Percentiles rank a stretch among this genome's conserved stretches.
Evolutionary conservation across 106 monocot genomes (phyloP).

Genomic region (Acanthochlamys bracteata): DNA sequence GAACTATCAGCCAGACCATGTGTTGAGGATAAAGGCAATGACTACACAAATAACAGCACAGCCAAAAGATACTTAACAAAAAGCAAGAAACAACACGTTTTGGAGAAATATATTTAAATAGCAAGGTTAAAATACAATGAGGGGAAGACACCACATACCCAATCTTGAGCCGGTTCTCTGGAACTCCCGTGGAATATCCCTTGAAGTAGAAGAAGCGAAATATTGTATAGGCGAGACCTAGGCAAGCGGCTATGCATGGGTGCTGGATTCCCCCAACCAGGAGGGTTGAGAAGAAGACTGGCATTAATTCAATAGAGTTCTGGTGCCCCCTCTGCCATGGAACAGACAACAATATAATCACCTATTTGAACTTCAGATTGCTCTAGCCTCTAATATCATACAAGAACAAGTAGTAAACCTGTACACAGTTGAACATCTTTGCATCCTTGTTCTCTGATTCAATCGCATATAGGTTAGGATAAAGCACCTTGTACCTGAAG

Average conservation of each 20-base stretch:
- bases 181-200: slow-evolving; percentile 78
- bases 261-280: slow-evolving; percentile 69
- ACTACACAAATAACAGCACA: too few species aligned
- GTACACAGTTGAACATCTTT: slow-evolving; percentile 89
- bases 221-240: slow-evolving; percentile 53
- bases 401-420: slow-evolving; percentile 24
- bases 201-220: slow-evolving; percentile 88
- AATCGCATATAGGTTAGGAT: slow-evolving; percentile 63
- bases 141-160: slow-evolving; percentile 26
- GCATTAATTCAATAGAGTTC: slow-evolving; percentile 89
- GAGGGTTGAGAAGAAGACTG: slow-evolving; percentile 61
- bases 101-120: background rate
- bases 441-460: slow-evolving; percentile 95
- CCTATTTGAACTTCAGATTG: background rate
- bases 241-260: slow-evolving; percentile 36
- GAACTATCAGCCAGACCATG: too few species aligned
- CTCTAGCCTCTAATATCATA: background rate
- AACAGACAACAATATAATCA: background rate
- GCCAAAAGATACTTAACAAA: too few species aligned
- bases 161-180: slow-evolving; percentile 63
- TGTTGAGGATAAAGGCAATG: too few species aligned
- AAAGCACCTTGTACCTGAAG: slow-evolving; percentile 80
- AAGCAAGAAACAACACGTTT: too few species aligned
- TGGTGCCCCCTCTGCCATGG: slow-evolving; percentile 74
- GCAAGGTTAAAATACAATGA: background rate